These are phyloP conservation scores for Starmera amethionina DNA, from an alignment of 805 yeast genomes.

Conservation along the genomic window DNA sequence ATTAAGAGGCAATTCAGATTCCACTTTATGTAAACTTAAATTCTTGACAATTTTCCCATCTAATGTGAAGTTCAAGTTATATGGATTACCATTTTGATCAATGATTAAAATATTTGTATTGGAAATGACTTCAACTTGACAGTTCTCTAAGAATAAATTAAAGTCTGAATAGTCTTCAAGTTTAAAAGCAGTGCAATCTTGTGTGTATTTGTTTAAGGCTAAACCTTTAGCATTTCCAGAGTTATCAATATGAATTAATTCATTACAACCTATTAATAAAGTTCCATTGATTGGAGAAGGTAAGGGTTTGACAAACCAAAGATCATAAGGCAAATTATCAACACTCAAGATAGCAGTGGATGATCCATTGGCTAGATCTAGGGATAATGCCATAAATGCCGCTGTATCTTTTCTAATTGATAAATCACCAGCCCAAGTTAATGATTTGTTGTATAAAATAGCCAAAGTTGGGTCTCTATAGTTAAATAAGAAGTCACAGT, in stretches of 20 bases:
- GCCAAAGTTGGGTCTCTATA: slow-evolving; percentile 81
- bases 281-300: slow-evolving; percentile 61
- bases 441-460: slow-evolving; percentile 44
- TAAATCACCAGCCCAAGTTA: slow-evolving; percentile 75
- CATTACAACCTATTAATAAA: slow-evolving; percentile 64
- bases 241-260: slow-evolving; percentile 68
- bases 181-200: slow-evolving; percentile 28
- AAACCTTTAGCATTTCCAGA: slow-evolving; percentile 59
- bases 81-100: slow-evolving; percentile 22
- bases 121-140: slow-evolving; percentile 26
- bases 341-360: slow-evolving; percentile 63
- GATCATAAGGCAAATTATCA: slow-evolving; percentile 63
- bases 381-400: slow-evolving; percentile 51
- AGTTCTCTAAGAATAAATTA: slow-evolving; percentile 46
- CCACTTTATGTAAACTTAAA: slow-evolving; percentile 8
- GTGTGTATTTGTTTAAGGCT: slow-evolving; percentile 48
- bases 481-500: slow-evolving; percentile 59
- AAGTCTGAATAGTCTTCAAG: slow-evolving; percentile 39
- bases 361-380: slow-evolving; percentile 41
- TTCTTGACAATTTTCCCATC: slow-evolving; percentile 29
- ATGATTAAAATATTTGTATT: slow-evolving; percentile 27
- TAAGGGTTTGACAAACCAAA: slow-evolving; percentile 54
- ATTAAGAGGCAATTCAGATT: slow-evolving; percentile 8
- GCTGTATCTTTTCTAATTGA: slow-evolving; percentile 53
- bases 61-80: slow-evolving; percentile 18